A percentile compares a stretch with the other conserved stretches of the same genome.
Evolutionary conservation across 352 stramenopile species (phyloP).

Genomic region (Hyphochytrium catenoides): DNA sequence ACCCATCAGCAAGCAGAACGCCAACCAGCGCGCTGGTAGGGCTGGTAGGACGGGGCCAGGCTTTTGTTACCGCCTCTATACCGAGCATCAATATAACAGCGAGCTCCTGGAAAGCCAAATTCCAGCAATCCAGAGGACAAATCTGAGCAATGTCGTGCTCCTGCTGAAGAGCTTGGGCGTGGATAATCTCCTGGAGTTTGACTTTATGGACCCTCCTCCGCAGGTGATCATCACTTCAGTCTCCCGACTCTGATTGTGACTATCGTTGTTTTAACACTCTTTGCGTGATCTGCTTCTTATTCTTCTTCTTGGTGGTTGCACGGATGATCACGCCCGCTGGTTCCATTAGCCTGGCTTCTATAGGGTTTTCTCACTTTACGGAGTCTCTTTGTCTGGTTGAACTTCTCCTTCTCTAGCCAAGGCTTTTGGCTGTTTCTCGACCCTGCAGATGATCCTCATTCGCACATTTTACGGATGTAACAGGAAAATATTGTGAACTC

Average conservation of each 20-base stretch:
- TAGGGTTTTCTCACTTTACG: no score
- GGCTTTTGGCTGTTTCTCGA: no score
- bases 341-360: no score
- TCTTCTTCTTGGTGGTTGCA: background rate
- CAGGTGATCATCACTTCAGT: constrained; percentile 18
- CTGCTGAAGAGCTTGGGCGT: constrained; percentile 94
- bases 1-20: constrained; percentile 89
- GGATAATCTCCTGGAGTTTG: constrained; percentile 85
- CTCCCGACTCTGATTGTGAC: no score
- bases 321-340: no score
- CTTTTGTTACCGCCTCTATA: constrained; percentile 88
- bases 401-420: no score
- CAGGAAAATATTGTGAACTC: constrained; percentile 92
- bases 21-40: constrained; percentile 84
- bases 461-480: no score
- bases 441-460: no score
- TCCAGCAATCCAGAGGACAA: constrained; percentile 93
- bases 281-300: background rate
- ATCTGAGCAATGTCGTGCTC: constrained; percentile 89
- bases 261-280: constrained; percentile 5
- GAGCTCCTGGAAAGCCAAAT: constrained; percentile 94
- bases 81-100: constrained; percentile 84
- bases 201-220: constrained; percentile 96
- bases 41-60: constrained; percentile 65
- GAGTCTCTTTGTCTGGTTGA: no score